A percentile compares a stretch with the other conserved stretches of the same genome.
Conservation (phyloP, 352 stramenopile species). For the Pythium coloratum region DNA sequence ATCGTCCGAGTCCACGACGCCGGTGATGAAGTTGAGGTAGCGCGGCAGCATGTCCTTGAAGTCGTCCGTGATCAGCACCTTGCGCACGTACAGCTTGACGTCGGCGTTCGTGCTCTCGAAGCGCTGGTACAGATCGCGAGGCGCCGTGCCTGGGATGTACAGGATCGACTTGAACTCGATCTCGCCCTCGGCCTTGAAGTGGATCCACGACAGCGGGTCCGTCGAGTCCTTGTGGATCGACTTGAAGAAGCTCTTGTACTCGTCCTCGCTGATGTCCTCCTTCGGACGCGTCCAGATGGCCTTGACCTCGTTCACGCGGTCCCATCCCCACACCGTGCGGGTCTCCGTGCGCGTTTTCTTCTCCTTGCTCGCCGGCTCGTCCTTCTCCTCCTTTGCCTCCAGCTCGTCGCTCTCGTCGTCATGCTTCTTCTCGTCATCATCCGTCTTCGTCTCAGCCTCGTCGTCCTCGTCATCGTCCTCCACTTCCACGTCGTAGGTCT, state of each 20-base stretch:
- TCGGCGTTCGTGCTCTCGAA: conserved; percentile 92
- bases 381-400: conserved; percentile 76
- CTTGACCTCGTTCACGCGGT: conserved; percentile 96
- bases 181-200: conserved; percentile 99
- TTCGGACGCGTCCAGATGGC: conserved; percentile 98
- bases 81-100: conserved; percentile 98
- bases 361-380: conserved; percentile 46
- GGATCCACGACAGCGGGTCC: conserved; percentile 95
- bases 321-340: conserved; percentile 95
- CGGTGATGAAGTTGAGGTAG: conserved; percentile 99
- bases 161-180: conserved; percentile 99
- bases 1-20: conserved; percentile 99
- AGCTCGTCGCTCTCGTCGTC: conserved; percentile 68
- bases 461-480: conserved; percentile 66
- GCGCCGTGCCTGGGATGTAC: conserved; percentile 93
- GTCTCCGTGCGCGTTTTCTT: conserved; percentile 92
- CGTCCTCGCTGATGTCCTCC: conserved; percentile 96
- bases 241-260: conserved; percentile 99
- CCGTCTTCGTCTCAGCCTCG: conserved; percentile 61
- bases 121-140: conserved; percentile 86
- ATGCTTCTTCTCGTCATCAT: conserved; percentile 49
- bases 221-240: conserved; percentile 90
- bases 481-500: conserved; percentile 91
- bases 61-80: conserved; percentile 99
- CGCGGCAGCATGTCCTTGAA: conserved; percentile 97